Base-by-base conservation (phyloP, 371 early-diverging fungal genomes). In the Smittium culicis region DNA sequence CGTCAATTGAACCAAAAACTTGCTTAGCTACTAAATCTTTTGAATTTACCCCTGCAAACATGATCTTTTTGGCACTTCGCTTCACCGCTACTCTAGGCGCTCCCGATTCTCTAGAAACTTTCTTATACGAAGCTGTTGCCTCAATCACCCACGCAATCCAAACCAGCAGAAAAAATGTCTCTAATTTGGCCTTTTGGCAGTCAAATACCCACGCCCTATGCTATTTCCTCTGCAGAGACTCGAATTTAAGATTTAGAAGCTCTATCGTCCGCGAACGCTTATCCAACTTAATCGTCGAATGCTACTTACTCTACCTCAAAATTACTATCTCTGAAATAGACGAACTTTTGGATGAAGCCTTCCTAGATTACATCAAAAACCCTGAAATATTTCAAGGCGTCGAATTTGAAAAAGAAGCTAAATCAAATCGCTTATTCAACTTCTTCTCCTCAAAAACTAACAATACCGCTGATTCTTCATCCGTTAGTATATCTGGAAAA, bases 211-310 rank as follows among this genome's bases (percentile, higher is more conserved):
- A 82, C 31, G 85, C 83, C 45, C 79, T 95, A 1, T 68, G 89
- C 1, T 84, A 85, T 65, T 93, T 87, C 70, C 72, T 95, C 34
- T 85, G 88, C 71, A 84, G 86, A 62, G 96, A 95, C 72, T 57
- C 80, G 1, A 82, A 83, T 0, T 80, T 94, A 20, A 66, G 74
- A n/a, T 71, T 80, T 16, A 87, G 90, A 0, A 72, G 69, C 54
- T 74, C 74, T 8, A 34, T 45, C 8, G 14, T 45, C 8, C 8
- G 20, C 45, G 14, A 45, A 45, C 45, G 20, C 45, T 14, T 20
- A 45, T 32, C 63, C 66, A 67, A 67, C 3, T 24, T 25, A 17
- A 67, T 67, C 11, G 34, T 62, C 5, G 29, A 89, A 56, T 77
- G 85, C 29, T 88, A 83, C 64, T 74, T 77, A 33, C 68, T 83